Percentiles rank a stretch among this genome's conserved stretches.
Evolutionary conservation across 345 rosid species (phyloP).

Genomic region (Salix viminalis): DNA sequence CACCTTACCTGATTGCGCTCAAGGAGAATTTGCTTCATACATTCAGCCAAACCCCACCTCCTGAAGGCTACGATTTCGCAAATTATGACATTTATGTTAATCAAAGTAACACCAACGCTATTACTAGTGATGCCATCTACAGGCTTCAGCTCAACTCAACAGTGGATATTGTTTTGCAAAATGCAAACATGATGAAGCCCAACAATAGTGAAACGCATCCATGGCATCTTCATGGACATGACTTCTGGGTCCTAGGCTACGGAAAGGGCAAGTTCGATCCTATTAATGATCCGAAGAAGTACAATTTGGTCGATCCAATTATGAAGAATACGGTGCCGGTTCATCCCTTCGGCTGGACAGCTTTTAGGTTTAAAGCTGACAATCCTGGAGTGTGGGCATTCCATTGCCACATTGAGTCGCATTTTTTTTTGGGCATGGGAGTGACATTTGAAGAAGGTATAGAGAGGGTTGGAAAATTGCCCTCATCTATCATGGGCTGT

Average conservation of each 20-base stretch:
- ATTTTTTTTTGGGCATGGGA: constrained; percentile 69
- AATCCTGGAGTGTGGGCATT: constrained; percentile 73
- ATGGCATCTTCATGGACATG: constrained; percentile 85
- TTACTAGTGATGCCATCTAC: constrained; percentile 39
- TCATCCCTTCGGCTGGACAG: constrained; percentile 70
- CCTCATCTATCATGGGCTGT: constrained; percentile 61
- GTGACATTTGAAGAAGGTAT: constrained; percentile 56
- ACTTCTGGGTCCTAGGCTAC: constrained; percentile 73
- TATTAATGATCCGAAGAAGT: constrained; percentile 38
- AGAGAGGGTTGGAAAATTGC: constrained; percentile 43
- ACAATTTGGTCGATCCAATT: constrained; percentile 57
- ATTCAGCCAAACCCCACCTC: constrained; percentile 46
- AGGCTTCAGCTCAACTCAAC: constrained; percentile 44
- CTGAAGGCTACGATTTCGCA: constrained; percentile 26
- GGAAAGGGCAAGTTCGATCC: constrained; percentile 60
- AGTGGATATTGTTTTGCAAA: constrained; percentile 65
- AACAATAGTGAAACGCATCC: constrained; percentile 69
- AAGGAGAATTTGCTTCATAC: constrained; percentile 37
- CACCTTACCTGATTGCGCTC: constrained; percentile 56
- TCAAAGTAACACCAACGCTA: constrained; percentile 33
- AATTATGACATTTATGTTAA: constrained; percentile 15
- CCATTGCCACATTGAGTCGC: constrained; percentile 76
- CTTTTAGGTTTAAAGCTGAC: constrained; percentile 55
- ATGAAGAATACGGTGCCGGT: constrained; percentile 77
- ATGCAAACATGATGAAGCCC: constrained; percentile 42